Base-by-base conservation (phyloP, 2,329 filamentous ascomycete genomes). In the Penicillium sp. region DNA sequence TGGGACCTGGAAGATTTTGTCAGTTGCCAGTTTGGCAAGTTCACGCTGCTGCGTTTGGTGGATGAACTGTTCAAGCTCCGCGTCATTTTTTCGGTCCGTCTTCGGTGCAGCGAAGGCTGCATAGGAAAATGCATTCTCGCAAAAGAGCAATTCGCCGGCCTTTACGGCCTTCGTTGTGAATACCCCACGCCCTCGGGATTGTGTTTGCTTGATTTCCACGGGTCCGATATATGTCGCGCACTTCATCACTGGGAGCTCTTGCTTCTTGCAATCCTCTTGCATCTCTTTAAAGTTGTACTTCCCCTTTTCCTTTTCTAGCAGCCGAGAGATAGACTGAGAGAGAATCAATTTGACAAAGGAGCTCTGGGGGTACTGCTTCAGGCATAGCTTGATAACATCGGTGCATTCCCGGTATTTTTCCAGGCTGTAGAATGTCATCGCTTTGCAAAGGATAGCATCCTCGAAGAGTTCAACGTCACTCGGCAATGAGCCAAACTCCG, bases 91-190 rank as follows among this genome's bases (percentile, higher is more conserved):
- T 11, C 11, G 27, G 7, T 28, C 27, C 10, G 27, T 10, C 27
- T 28, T 28, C 14, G 28, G 3, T 14, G 2, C 2, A 11, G 28
- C 10, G 28, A 30, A 14, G 25, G 7, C 31, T 0, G 71, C 69
- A 0, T 80, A 73, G 0, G 63, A 65, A 56, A 83, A 81, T 0
- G 81, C 80, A 53, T 83, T 84, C 53, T 84, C 81, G 42, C 79
- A 82, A 0, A 84, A 57, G 0, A 84, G 62, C 0, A 83, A 65
- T 3, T 82, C 76, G 0, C 81, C 81, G 0, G 75, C 72, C 27
- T 70, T 68, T 3, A 84, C 76, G 0, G 67, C 57, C 22, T 67
- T 66, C 0, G 74, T 80, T 0, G 76, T 78, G 58, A 82, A 84
- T 0, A 83, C 63, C 0, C 81, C 81, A 2, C 73, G 69, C 1